Percentiles rank a stretch among this genome's conserved stretches.
phyloP scores from a whole-genome alignment of 352 stramenopile genomes.

The Chrysophaeum taylorii region DNA sequence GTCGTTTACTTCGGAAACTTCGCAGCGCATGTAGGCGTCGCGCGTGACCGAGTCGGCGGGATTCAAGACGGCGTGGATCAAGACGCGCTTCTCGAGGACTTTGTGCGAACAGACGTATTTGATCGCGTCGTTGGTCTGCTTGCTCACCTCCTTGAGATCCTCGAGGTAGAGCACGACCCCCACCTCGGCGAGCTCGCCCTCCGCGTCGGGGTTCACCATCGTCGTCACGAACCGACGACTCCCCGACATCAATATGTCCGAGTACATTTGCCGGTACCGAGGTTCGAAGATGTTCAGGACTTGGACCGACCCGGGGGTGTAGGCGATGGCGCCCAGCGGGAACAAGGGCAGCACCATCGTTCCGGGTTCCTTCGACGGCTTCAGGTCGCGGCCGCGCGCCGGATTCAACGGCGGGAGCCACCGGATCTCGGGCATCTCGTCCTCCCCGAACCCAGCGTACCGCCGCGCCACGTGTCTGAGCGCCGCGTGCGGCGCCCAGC shows the following conservation, averaged over 20 bases:
- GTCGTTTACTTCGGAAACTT: constrained; percentile 27
- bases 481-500: too few relatives aligned
- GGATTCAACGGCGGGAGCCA: constrained; percentile 11
- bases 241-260: constrained; percentile 55
- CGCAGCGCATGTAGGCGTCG: constrained; percentile 49
- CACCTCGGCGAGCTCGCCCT: constrained; percentile 45
- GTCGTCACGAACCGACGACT: constrained; percentile 46
- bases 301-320: constrained; percentile 51
- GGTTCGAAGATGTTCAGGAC: constrained; percentile 63
- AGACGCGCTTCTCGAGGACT: constrained; percentile 42
- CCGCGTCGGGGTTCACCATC: constrained; percentile 45
- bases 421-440: neutral
- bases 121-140: constrained; percentile 51
- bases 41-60: constrained; percentile 40
- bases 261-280: constrained; percentile 58
- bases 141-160: constrained; percentile 53
- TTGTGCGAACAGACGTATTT: constrained; percentile 61
- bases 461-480: too few relatives aligned
- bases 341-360: constrained; percentile 42
- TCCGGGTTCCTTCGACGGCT: neutral
- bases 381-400: neutral
- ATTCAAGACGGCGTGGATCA: constrained; percentile 47
- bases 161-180: constrained; percentile 52
- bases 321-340: constrained; percentile 51
- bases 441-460: too few relatives aligned